Base-by-base conservation (phyloP, 208 protist genomes). In the Leishmania lainsoni region DNA sequence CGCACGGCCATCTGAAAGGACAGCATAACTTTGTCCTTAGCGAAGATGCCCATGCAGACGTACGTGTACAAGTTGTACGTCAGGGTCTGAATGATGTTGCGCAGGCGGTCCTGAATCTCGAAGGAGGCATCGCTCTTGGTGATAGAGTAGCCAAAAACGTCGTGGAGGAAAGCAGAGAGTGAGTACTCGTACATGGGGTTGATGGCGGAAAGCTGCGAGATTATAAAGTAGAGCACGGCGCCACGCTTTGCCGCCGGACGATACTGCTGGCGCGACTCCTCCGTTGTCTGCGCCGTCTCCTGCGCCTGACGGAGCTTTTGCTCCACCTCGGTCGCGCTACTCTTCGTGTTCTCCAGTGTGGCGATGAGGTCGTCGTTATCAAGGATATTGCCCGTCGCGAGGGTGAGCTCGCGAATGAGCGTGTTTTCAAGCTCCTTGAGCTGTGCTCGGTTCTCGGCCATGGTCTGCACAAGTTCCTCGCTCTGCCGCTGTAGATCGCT, bases 161-260 rank as follows among this genome's bases (percentile, higher is more conserved):
- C 98, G 84, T 98, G 89, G 65, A 99, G 82, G 82, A 99, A 99
- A 29, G 99, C 93, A 45, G 91, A 91, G 39, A 99, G 95, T n/a
- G 99, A 99, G 90, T 99, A 99, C 90, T 99, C 98, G 89, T 99
- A 99, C 99, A 99, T 99, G 68, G 94, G 90, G 86, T 99, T 99
- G 83, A 99, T 99, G 5, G 87, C 92, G 5, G 96, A 98, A 14
- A 99, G 91, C 79, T 96, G 91, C 0, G 94, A 94, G 81, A 99
- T 99, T 70, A 98, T 93, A 89, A 99, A 99, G 94, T 99, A 99
- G 10, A 99, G 91, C 82, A 99, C 97, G 1, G 98, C 94, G 61
- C 99, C 99, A 52, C 99, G 94, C 85, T 98, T 96, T 10, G 99
- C 99, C 26, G 96, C 99, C 9, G 99, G 94, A 20, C 92, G 90